A percentile compares a stretch with the other conserved stretches of the same genome.
phyloP scores from a whole-genome alignment of 1,284 basidiomycete species.

The Cerrena zonata region DNA sequence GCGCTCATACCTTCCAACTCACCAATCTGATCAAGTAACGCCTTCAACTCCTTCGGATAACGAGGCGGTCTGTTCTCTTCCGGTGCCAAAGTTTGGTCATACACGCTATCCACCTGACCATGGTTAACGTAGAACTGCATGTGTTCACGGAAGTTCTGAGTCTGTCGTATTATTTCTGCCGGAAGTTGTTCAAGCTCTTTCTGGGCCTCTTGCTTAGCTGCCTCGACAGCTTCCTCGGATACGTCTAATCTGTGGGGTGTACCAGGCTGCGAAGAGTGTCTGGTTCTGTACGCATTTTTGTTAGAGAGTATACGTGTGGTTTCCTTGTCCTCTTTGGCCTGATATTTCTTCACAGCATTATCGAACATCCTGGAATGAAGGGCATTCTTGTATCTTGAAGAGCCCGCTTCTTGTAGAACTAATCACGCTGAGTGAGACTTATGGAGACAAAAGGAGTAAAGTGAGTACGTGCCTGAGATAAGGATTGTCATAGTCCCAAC shows the following conservation, averaged over 20 bases:
- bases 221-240: conserved; percentile 13
- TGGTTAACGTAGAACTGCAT: conserved; percentile 37
- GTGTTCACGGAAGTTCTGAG: conserved; percentile 41
- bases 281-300: too few species aligned
- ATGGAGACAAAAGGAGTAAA: background rate
- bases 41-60: conserved; percentile 35
- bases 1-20: conserved; percentile 34
- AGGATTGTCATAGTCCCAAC: conserved; percentile 72
- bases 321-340: conserved; percentile 21
- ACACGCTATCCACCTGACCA: conserved; percentile 13
- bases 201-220: conserved; percentile 25
- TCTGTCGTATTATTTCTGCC: conserved; percentile 40
- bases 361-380: conserved; percentile 43
- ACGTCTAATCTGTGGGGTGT: too few species aligned
- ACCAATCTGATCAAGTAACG: conserved; percentile 44
- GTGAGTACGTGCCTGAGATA: conserved; percentile 51
- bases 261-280: too few species aligned
- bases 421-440: conserved; percentile 13
- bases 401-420: conserved; percentile 64
- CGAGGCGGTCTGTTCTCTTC: conserved; percentile 9
- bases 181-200: conserved; percentile 45
- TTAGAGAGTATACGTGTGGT: conserved; percentile 10
- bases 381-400: conserved; percentile 46
- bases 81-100: conserved; percentile 10
- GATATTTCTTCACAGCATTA: conserved; percentile 44